Percentiles rank a stretch among this genome's conserved stretches.
phyloP scores from a whole-genome alignment of 192 early-diverging fungal genomes.

The Coemansia sp. region DNA sequence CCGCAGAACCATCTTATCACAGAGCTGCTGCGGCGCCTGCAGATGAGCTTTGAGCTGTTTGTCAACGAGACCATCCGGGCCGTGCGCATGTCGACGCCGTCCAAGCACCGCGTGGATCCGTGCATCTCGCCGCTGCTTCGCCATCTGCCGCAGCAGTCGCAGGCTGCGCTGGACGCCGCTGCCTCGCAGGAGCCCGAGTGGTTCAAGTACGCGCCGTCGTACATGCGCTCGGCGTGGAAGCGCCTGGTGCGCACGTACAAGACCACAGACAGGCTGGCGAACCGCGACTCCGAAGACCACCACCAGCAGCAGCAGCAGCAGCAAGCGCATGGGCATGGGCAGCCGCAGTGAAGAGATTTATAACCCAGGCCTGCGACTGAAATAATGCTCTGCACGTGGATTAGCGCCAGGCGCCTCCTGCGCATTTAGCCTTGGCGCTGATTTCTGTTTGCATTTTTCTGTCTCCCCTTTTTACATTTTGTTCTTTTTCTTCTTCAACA shows the following conservation, averaged over 20 bases:
- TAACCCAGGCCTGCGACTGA: too few species aligned
- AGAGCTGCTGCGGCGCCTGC: conserved; percentile 46
- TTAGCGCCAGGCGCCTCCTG: too few species aligned
- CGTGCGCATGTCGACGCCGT: conserved; percentile 39
- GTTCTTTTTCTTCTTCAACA: too few species aligned
- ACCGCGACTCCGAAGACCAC: not conserved
- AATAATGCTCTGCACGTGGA: too few species aligned
- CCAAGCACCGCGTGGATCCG: conserved; percentile 35
- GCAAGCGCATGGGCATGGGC: too few species aligned
- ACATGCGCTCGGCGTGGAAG: conserved; percentile 51
- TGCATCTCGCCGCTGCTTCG: conserved; percentile 48
- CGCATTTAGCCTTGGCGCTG: too few species aligned
- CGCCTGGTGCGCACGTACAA: conserved; percentile 40
- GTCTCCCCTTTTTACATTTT: too few species aligned
- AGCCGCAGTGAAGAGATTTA: too few species aligned
- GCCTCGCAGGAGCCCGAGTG: conserved; percentile 41
- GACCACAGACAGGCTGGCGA: not conserved
- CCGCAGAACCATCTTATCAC: conserved; percentile 37
- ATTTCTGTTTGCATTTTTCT: too few species aligned
- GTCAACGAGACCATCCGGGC: conserved; percentile 48
- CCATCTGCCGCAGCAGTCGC: conserved; percentile 37
- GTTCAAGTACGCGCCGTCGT: conserved; percentile 48
- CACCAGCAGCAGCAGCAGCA: too few species aligned
- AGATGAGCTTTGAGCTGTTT: conserved; percentile 48
- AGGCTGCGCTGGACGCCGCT: conserved; percentile 13